These are phyloP conservation scores for Talaromyces islandicus DNA, from an alignment of 2,329 filamentous ascomycete genomes.

Conservation along the genomic window DNA sequence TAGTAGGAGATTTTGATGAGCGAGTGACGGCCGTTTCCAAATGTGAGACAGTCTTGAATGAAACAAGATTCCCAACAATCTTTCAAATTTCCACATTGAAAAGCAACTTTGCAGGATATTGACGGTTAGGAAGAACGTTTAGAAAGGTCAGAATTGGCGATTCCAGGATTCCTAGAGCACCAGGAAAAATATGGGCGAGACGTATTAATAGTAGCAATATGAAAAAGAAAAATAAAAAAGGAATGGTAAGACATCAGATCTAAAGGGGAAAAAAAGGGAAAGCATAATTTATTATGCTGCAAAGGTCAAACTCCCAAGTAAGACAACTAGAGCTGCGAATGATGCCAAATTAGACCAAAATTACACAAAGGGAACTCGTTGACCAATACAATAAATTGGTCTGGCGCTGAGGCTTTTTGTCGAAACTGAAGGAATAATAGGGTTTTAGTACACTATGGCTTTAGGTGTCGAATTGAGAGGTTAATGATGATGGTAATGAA, in stretches of 20 bases:
- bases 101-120: background rate
- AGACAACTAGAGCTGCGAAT: background rate
- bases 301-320: background rate
- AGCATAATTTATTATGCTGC: background rate
- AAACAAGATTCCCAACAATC: background rate
- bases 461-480: background rate
- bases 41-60: background rate
- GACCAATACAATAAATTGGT: slow-evolving; percentile 12
- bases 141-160: background rate
- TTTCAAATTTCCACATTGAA: background rate
- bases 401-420: slow-evolving; percentile 2
- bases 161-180: background rate
- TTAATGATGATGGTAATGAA: slow-evolving; percentile 6
- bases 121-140: background rate
- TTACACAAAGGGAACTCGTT: slow-evolving; percentile 19
- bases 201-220: slow-evolving; percentile 4
- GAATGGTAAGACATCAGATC: slow-evolving; percentile 2
- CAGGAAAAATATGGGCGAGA: background rate
- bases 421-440: slow-evolving; percentile 11
- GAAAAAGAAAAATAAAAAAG: slow-evolving; percentile 6
- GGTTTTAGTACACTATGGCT: background rate
- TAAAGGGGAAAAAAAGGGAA: background rate
- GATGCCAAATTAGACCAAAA: background rate
- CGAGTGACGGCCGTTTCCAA: slow-evolving; percentile 8
- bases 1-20: background rate